Base-by-base conservation (phyloP, 345 rosid genomes). In the Hibiscus tridactylites region DNA sequence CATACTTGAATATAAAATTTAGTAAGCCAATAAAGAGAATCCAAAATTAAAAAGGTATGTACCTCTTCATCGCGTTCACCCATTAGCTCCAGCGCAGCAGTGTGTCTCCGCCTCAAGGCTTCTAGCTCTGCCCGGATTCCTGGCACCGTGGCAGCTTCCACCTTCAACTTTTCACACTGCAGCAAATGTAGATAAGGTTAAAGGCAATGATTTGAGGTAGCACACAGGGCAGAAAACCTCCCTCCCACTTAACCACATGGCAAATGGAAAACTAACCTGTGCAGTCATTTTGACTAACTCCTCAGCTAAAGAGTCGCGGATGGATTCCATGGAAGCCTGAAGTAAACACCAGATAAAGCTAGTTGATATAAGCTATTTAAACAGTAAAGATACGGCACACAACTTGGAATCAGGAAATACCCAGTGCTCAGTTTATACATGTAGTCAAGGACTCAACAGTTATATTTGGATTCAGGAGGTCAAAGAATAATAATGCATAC, bases 51-150 rank as follows among this genome's bases (percentile, higher is more conserved):
- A 44, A 44, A 28, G 64, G 49, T 12, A 52, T 65, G 49, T 88
- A 96, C 99, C 95, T 92, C 99, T 83, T 96, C 99, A 50, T 96
- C 99, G 66, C 96, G 97, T 79, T 96, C 99, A 61, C 99, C 99
- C 98, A 92, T 96, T 76, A 91, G 88, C 86, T 96, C 99, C 82
- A 96, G 78, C 0, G 99, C 98, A 74, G 98, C 97, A 19, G 98
- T 76, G 81, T 96, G 99, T 78, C 98, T 87, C 80, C 87, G 83
- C 81, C 99, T 89, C 56, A 96, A 81, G 61, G 95, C 97, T 75
- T 96, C 98, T 44, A 92, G 85, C 85, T 96, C 99, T 66, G 95
- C 99, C 63, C 82, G 85, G 74, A 92, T 73, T 29, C 97, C 90
- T 61, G 98, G 97, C 71, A 96, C 77, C 68, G 67, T 75, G 21